These are phyloP conservation scores for Phialemoniopsis sp. DNA, from an alignment of 2,329 filamentous ascomycete genomes.

Conservation along the genomic window DNA sequence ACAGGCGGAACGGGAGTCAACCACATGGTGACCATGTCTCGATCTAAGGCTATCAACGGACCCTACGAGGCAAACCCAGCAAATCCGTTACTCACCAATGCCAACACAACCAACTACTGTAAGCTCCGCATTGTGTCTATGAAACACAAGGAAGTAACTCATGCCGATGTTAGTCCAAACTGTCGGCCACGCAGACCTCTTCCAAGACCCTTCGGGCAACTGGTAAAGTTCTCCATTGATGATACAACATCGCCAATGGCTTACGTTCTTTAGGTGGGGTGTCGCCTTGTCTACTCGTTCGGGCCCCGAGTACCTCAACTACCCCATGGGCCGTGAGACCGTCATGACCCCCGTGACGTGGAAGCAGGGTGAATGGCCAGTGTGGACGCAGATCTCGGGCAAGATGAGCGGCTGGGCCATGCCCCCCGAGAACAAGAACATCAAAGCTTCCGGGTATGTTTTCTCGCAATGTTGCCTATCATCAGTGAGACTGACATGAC, in stretches of 20 bases:
- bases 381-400: constrained; percentile 26
- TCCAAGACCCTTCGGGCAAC: constrained; percentile 38
- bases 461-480: constrained; percentile 2
- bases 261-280: constrained; percentile 24
- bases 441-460: constrained; percentile 13
- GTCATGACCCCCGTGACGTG: constrained; percentile 33
- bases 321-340: constrained; percentile 39
- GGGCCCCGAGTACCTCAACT: constrained; percentile 28
- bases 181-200: constrained; percentile 53
- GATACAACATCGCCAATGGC: constrained; percentile 1
- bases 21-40: constrained; percentile 45
- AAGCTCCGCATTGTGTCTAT: constrained; percentile 16
- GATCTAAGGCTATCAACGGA: constrained; percentile 33
- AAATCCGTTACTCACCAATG: constrained; percentile 42
- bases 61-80: constrained; percentile 35
- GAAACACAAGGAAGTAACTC: too few species aligned
- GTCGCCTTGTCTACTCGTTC: constrained; percentile 34
- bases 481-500: constrained; percentile 12
- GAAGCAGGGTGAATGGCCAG: constrained; percentile 25
- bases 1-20: constrained; percentile 39
- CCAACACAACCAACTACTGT: constrained; percentile 36
- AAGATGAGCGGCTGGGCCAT: constrained; percentile 17
- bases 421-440: constrained; percentile 9
- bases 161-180: too few species aligned
- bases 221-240: constrained; percentile 19